These are phyloP conservation scores for Bipolaris oryzae DNA, from an alignment of 2,329 filamentous ascomycete genomes.

Conservation along the genomic window DNA sequence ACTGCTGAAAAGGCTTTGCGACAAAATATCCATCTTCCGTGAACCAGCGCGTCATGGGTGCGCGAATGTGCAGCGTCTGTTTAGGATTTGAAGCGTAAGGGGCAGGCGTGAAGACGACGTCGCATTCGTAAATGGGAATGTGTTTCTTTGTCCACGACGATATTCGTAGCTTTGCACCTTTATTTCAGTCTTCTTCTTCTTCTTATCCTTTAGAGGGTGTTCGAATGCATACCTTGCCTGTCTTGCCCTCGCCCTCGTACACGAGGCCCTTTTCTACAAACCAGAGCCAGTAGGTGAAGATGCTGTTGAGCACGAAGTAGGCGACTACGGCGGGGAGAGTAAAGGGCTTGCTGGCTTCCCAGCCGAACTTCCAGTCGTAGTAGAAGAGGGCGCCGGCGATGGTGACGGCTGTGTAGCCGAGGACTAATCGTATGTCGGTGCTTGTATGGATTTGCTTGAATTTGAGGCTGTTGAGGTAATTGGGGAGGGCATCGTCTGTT, in stretches of 20 bases:
- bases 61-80: slow-evolving; percentile 61
- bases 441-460: slow-evolving; percentile 83
- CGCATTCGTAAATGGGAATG: slow-evolving; percentile 78
- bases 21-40: slow-evolving; percentile 74
- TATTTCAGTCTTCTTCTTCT: too few species aligned
- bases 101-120: slow-evolving; percentile 60
- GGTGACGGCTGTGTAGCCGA: slow-evolving; percentile 82
- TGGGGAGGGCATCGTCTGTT: slow-evolving; percentile 89
- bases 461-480: slow-evolving; percentile 87
- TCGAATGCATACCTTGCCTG: slow-evolving; percentile 64
- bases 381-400: slow-evolving; percentile 84
- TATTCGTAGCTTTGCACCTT: slow-evolving; percentile 68
- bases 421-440: slow-evolving; percentile 77
- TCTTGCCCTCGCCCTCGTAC: slow-evolving; percentile 74
- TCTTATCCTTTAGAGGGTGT: not conserved
- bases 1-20: slow-evolving; percentile 76
- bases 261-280: slow-evolving; percentile 80
- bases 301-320: slow-evolving; percentile 80
- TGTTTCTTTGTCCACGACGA: slow-evolving; percentile 77
- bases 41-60: slow-evolving; percentile 77
- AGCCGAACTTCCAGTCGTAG: slow-evolving; percentile 90
- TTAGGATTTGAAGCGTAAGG: slow-evolving; percentile 37
- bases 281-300: slow-evolving; percentile 84
- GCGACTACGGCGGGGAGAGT: slow-evolving; percentile 78
- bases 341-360: slow-evolving; percentile 81